Evolutionary conservation across 2,329 filamentous ascomycete species (phyloP).

Genomic region (Arthrobotrys pseudoclavata): DNA sequence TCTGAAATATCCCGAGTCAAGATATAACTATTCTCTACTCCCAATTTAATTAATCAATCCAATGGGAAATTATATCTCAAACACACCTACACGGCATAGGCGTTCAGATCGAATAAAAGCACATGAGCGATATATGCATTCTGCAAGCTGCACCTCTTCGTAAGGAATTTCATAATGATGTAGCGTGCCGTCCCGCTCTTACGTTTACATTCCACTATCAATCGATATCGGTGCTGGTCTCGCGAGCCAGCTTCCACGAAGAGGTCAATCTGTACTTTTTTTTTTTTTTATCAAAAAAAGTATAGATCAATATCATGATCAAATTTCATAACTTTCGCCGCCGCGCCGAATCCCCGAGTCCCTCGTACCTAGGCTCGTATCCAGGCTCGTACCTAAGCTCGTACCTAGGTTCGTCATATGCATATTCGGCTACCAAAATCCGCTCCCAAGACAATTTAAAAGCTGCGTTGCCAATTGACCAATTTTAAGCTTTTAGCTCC

Average conservation of each 20-base stretch:
- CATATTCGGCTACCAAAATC: background rate
- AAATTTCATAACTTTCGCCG: background rate
- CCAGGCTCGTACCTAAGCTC: no score
- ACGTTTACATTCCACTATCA: background rate
- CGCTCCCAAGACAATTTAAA: background rate
- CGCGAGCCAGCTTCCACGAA: no score
- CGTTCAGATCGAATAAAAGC: no score
- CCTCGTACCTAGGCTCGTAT: conserved; percentile 25
- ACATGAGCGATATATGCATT: conserved; percentile 6
- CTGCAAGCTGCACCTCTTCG: no score
- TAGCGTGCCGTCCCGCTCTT: background rate
- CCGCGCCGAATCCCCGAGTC: background rate
- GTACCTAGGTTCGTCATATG: conserved; percentile 23
- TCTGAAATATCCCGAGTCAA: no score
- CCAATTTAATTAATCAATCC: no score
- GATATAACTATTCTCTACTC: no score
- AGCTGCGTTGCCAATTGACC: background rate
- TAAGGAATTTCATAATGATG: background rate
- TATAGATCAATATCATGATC: background rate
- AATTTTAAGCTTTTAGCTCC: conserved; percentile 17
- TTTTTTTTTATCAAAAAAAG: background rate
- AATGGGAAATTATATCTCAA: no score
- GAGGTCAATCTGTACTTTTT: no score
- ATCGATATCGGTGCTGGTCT: background rate
- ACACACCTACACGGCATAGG: no score